phyloP scores from a whole-genome alignment of 106 monocot genomes.

The Acorus calamus region DNA sequence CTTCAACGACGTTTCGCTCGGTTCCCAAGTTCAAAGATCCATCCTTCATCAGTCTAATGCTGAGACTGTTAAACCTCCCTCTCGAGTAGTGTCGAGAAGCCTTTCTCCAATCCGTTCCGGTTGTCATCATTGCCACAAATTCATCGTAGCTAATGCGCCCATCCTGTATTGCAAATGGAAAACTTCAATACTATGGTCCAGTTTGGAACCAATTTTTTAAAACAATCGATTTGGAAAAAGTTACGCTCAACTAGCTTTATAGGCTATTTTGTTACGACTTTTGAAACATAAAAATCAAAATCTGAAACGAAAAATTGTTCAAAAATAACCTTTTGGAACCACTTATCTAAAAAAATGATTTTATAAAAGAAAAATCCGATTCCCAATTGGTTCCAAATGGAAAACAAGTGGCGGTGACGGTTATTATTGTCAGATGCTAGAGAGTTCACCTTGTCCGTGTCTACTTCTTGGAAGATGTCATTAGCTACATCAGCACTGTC shows the following conservation, averaged over 20 bases:
- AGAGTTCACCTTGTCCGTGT: constrained; percentile 5
- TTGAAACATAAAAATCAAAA: no score
- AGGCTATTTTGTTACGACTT: no score
- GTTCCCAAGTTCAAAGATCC: no score
- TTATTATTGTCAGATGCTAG: neutral
- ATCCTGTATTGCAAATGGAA: constrained; percentile 1
- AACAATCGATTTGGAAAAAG: no score
- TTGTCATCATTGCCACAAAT: constrained; percentile 18
- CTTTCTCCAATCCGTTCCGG: constrained; percentile 19
- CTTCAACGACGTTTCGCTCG: neutral
- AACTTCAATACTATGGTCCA: no score
- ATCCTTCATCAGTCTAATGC: neutral
- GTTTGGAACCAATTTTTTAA: no score
- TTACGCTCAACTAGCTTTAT: no score
- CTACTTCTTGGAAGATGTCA: constrained; percentile 10
- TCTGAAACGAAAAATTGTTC: no score
- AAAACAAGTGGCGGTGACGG: neutral
- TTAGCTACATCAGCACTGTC: constrained; percentile 3
- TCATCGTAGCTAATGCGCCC: constrained; percentile 12
- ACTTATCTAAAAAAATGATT: no score
- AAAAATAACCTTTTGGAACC: no score
- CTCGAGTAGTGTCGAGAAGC: constrained; percentile 15
- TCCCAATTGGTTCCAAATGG: no score
- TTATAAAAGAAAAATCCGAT: no score
- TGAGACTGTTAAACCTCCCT: constrained; percentile 12